Evolutionary conservation across 805 yeast genomes (phyloP).

Genomic region (Starmerella bacillaris): DNA sequence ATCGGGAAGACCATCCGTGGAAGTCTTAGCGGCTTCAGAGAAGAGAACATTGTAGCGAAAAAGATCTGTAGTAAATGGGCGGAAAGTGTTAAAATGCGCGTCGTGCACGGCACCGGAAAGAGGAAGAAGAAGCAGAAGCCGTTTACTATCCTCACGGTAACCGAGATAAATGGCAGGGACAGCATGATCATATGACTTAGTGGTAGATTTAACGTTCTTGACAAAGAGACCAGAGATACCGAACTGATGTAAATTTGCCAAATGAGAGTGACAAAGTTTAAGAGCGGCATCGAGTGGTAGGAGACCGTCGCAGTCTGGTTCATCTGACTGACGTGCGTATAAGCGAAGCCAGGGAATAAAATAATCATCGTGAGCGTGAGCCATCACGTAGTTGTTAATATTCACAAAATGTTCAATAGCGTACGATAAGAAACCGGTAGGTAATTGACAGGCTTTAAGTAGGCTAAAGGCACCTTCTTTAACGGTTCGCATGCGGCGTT

Average conservation of each 20-base stretch:
- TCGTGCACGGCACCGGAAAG: background rate
- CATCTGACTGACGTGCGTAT: no score
- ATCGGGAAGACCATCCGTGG: background rate
- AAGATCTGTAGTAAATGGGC: background rate
- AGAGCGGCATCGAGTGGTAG: no score
- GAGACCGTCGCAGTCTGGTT: no score
- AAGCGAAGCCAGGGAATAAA: no score
- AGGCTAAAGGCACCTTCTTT: background rate
- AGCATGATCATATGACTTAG: background rate
- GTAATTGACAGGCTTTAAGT: background rate
- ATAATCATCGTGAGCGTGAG: no score
- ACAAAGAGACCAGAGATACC: no score
- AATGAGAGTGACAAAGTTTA: no score
- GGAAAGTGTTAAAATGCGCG: background rate
- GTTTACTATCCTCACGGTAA: background rate
- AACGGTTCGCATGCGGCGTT: background rate
- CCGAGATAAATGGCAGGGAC: conserved; percentile 1
- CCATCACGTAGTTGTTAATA: no score
- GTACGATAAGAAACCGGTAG: background rate
- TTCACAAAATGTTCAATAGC: background rate
- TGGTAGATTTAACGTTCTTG: no score
- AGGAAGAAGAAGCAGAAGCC: background rate
- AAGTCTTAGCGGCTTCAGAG: background rate
- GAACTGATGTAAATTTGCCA: no score
- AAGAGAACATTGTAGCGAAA: background rate